These are phyloP conservation scores for Vigna radiata DNA, from an alignment of 306 rosid species.

Conservation along the genomic window DNA sequence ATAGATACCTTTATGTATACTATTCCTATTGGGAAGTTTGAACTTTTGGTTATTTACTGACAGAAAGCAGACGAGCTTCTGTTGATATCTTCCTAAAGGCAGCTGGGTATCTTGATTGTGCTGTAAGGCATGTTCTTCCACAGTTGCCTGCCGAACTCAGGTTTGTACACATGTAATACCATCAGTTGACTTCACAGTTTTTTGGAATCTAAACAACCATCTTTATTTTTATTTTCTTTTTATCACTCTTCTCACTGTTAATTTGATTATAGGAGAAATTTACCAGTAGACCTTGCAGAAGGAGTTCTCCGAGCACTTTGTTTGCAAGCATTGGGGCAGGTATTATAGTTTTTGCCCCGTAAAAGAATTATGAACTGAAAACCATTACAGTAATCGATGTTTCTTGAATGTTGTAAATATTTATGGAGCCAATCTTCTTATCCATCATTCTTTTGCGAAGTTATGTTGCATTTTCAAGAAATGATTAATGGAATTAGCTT, in stretches of 20 bases:
- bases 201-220: slow-evolving; percentile 31
- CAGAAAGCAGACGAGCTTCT: slow-evolving; percentile 95
- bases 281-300: slow-evolving; percentile 95
- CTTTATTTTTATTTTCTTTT: slow-evolving; percentile 6
- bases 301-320: slow-evolving; percentile 95
- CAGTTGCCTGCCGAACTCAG: slow-evolving; percentile 88
- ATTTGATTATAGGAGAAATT: slow-evolving; percentile 75
- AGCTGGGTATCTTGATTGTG: slow-evolving; percentile 98
- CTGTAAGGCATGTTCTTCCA: slow-evolving; percentile 93
- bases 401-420: not conserved
- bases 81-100: slow-evolving; percentile 91
- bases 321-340: slow-evolving; percentile 97
- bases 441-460: slow-evolving; percentile 5
- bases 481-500: slow-evolving; percentile 2
- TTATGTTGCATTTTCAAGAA: slow-evolving; percentile 28
- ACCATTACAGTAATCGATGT: slow-evolving; percentile 4
- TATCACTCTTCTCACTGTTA: slow-evolving; percentile 43
- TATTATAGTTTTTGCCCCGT: slow-evolving; percentile 43
- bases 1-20: slow-evolving; percentile 42
- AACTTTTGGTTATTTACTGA: slow-evolving; percentile 55
- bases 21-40: slow-evolving; percentile 31
- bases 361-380: slow-evolving; percentile 25
- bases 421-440: not conserved
- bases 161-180: slow-evolving; percentile 54
- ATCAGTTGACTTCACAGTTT: slow-evolving; percentile 3